phyloP scores from a whole-genome alignment of 257 asterid genomes.

The Solanum dulcamara region DNA sequence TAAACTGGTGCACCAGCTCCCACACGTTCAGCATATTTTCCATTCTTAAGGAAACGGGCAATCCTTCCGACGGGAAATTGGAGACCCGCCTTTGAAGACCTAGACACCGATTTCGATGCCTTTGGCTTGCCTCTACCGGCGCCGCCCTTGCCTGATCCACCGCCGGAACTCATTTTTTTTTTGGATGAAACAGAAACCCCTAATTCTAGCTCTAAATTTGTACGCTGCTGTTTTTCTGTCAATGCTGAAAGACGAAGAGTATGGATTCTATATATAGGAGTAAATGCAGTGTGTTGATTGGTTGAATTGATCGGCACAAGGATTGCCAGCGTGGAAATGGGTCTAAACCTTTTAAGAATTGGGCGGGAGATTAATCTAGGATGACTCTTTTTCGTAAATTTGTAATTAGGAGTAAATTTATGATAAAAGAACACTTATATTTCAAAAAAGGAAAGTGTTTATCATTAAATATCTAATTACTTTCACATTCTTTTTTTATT shows the following conservation, averaged over 20 bases:
- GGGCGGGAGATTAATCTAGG: not conserved
- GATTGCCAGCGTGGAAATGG: not conserved
- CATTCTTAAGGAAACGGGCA: not conserved
- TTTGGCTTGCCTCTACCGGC: not conserved
- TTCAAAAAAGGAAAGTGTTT: too few species aligned
- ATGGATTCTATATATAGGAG: not conserved
- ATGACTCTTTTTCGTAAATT: not conserved
- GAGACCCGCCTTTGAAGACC: conserved; percentile 3
- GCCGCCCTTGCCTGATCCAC: not conserved
- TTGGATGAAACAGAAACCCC: not conserved
- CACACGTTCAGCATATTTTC: conserved; percentile 5
- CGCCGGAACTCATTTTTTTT: not conserved
- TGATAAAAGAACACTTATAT: too few species aligned
- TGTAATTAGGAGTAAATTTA: not conserved
- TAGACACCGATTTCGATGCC: not conserved
- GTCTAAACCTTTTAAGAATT: not conserved
- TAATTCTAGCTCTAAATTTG: not conserved
- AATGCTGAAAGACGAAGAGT: not conserved
- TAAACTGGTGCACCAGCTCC: conserved; percentile 4
- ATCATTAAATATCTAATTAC: too few species aligned
- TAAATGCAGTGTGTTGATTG: not conserved
- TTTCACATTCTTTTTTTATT: too few species aligned
- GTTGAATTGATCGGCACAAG: not conserved
- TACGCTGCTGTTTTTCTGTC: not conserved
- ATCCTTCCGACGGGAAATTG: conserved; percentile 7